These are phyloP conservation scores for Punctularia strigosozonata DNA, from an alignment of 768 basidiomycete species.

Conservation along the genomic window DNA sequence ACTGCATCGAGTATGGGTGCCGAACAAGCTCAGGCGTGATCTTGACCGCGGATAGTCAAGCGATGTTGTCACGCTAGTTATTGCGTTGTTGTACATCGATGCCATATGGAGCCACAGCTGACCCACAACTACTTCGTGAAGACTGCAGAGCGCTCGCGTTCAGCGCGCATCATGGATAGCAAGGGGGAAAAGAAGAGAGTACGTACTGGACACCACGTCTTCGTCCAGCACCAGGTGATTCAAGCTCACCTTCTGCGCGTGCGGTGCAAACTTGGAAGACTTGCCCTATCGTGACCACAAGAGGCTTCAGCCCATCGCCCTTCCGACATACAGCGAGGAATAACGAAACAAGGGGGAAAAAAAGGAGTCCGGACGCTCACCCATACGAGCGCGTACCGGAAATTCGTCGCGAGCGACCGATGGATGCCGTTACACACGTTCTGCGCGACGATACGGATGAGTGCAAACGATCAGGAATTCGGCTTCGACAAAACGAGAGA, in stretches of 20 bases:
- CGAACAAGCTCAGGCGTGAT: too few relatives aligned
- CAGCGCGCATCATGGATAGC: too few relatives aligned
- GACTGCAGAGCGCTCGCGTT: too few relatives aligned
- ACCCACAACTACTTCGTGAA: slow-evolving; percentile 1
- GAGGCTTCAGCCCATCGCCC: too few relatives aligned
- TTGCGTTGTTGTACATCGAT: too few relatives aligned
- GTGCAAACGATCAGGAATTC: background rate
- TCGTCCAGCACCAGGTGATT: slow-evolving; percentile 77
- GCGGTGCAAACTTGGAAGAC: slow-evolving; percentile 87
- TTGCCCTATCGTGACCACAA: slow-evolving; percentile 49
- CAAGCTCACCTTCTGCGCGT: slow-evolving; percentile 89
- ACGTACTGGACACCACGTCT: slow-evolving; percentile 82
- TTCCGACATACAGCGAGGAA: too few relatives aligned
- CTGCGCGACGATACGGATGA: slow-evolving; percentile 20
- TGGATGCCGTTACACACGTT: slow-evolving; percentile 91
- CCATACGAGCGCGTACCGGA: slow-evolving; percentile 94
- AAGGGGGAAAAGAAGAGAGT: slow-evolving; percentile 1
- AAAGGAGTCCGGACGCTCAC: too few relatives aligned
- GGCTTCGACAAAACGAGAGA: background rate
- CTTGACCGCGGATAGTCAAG: too few relatives aligned
- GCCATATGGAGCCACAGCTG: too few relatives aligned
- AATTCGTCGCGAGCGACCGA: slow-evolving; percentile 78
- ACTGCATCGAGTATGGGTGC: too few relatives aligned
- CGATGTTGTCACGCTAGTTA: too few relatives aligned
- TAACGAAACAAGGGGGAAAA: too few relatives aligned